Evolutionary conservation across 2,329 filamentous ascomycete genomes (phyloP).

Genomic region (Helminthosporium solani): DNA sequence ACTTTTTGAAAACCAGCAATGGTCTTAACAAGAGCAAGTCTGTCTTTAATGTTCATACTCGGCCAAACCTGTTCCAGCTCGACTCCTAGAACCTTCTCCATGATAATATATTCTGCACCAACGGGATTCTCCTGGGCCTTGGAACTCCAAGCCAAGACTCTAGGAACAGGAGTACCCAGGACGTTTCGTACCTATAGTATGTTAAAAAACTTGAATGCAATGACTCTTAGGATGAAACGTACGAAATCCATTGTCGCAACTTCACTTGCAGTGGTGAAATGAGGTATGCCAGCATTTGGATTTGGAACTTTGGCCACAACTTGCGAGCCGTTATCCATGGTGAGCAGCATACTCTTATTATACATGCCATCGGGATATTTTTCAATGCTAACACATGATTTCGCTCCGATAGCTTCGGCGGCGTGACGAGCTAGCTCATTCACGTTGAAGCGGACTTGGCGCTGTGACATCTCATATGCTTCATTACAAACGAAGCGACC

Average conservation of each 20-base stretch:
- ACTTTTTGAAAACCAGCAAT: conserved; percentile 33
- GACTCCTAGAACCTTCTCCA: conserved; percentile 32
- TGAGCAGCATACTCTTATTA: conserved; percentile 39
- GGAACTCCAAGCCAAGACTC: conserved; percentile 38
- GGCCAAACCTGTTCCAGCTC: conserved; percentile 34
- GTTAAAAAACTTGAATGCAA: conserved; percentile 1
- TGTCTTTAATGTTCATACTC: conserved; percentile 24
- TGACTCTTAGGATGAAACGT: conserved; percentile 7
- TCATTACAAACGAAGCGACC: conserved; percentile 31
- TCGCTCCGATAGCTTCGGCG: conserved; percentile 25
- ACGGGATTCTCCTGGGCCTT: conserved; percentile 24
- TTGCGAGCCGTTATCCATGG: conserved; percentile 38
- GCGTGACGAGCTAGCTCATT: conserved; percentile 27
- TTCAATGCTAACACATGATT: conserved; percentile 24
- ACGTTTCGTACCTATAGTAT: conserved; percentile 26
- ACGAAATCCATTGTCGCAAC: conserved; percentile 43
- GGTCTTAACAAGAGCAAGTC: conserved; percentile 25
- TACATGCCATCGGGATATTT: conserved; percentile 38
- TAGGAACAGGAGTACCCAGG: conserved; percentile 35
- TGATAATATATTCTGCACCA: conserved; percentile 39
- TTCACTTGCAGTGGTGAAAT: conserved; percentile 41
- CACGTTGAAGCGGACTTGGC: conserved; percentile 31
- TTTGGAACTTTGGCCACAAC: conserved; percentile 43
- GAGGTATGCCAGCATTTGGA: conserved; percentile 37
- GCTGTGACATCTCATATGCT: conserved; percentile 19